Base-by-base conservation (phyloP, 371 early-diverging fungal genomes). In the Circinella umbellata region DNA sequence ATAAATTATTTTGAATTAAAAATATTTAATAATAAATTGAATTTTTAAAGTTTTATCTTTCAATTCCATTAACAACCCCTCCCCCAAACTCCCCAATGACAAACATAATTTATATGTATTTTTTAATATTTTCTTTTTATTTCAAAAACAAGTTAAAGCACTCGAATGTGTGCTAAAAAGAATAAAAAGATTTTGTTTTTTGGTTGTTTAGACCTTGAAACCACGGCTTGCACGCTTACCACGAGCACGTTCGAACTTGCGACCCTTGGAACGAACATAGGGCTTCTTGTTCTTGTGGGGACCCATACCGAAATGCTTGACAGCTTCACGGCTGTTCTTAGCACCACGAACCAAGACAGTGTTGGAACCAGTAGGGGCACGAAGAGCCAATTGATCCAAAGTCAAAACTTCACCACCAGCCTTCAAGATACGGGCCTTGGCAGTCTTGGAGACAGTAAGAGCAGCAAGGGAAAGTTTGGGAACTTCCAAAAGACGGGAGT, bases 161-260 rank as follows among this genome's bases (percentile, higher is more conserved):
- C 27, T 27, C 27, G 27, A n/a, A 53, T 53, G 53, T 15, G 15
- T 13, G 8, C 9, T 18, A 53, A 53, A 6, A 4, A 18, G 5
- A 13, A 15, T 9, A 42, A 42, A 42, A 42, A 42, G 42, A 42
- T 51, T 51, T 51, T n/a, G 2, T 47, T 3, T 47, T 11, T 0
- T 47, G 0, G 47, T 15, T 11, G 47, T 83, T 90, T 91, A 93
- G 74, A 84, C 90, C 91, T 94, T 95, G 94, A 91, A 96, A 81
- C 96, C 96, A 81, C 95, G 94, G 84, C 92, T 91, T 78, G 94
- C 91, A 91, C 99, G 94, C 85, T 97, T 95, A 91, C 98, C 98
- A 95, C 99, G 97, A 81, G 98, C 98, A 69, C 89, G 87, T 88
- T 98, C 98, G 88, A 97, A 98, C 94, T 99, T 99, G 90, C 99